Percentiles rank a stretch among this genome's conserved stretches.
Evolutionary conservation across 2,329 filamentous ascomycete species (phyloP).

Genomic region (Monilinia fructigena): DNA sequence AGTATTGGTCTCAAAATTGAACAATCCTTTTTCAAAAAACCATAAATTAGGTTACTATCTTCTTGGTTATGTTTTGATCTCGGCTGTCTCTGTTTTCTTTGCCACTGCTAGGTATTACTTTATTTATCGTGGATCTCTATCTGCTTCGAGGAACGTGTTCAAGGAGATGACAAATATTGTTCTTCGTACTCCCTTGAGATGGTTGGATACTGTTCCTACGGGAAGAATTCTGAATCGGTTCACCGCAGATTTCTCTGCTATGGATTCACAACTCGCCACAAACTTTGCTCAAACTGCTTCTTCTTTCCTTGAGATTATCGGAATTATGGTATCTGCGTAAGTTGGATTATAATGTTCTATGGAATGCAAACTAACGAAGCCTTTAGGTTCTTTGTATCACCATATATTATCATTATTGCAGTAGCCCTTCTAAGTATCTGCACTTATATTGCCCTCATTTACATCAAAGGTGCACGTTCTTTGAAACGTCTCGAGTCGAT

Average conservation of each 20-base stretch:
- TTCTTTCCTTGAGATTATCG: conserved; percentile 57
- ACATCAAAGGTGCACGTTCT: conserved; percentile 66
- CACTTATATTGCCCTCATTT: conserved; percentile 51
- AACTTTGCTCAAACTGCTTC: conserved; percentile 59
- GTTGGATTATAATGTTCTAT: neutral
- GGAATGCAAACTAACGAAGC: conserved; percentile 7
- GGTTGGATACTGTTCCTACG: conserved; percentile 74
- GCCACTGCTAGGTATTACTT: conserved; percentile 52
- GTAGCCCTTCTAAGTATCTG: conserved; percentile 33
- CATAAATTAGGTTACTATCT: conserved; percentile 56
- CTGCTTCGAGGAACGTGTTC: conserved; percentile 65
- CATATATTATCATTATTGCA: conserved; percentile 61
- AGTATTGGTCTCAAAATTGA: conserved; percentile 3
- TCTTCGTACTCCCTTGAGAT: conserved; percentile 67
- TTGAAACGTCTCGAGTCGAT: conserved; percentile 74
- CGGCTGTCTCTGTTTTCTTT: conserved; percentile 54
- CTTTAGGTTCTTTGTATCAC: conserved; percentile 55
- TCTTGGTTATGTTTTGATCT: conserved; percentile 62
- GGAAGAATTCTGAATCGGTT: conserved; percentile 75
- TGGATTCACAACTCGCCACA: conserved; percentile 65
- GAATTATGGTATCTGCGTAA: conserved; percentile 60
- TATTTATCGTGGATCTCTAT: conserved; percentile 62
- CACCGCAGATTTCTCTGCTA: conserved; percentile 69
- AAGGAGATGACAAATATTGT: conserved; percentile 62
- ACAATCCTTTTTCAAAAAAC: conserved; percentile 17